These are phyloP conservation scores for Hypoxylon lienhwacheense DNA, from an alignment of 495 filamentous ascomycete species.

Conservation along the genomic window DNA sequence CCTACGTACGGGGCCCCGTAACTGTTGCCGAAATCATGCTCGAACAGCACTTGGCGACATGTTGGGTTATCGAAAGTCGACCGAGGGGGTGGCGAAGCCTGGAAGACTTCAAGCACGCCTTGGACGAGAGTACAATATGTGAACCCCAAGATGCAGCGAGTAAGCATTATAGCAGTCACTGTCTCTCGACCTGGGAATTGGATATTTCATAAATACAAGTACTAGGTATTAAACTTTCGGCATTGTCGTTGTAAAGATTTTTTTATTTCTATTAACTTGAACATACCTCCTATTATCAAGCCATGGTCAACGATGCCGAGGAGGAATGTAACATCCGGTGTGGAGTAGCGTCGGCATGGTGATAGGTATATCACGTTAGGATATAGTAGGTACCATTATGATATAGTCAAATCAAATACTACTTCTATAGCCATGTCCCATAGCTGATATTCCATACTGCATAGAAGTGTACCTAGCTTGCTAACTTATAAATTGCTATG, in stretches of 20 bases:
- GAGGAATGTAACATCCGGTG: constrained; percentile 25
- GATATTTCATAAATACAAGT: too few relatives aligned
- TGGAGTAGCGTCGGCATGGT: constrained; percentile 13
- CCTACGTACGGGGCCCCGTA: constrained; percentile 82
- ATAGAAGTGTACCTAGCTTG: too few relatives aligned
- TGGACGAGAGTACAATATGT: constrained; percentile 11
- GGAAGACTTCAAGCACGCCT: constrained; percentile 30
- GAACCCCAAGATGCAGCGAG: constrained; percentile 6
- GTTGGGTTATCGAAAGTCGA: constrained; percentile 11
- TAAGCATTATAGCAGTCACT: not conserved
- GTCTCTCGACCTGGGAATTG: not conserved
- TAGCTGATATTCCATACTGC: too few relatives aligned
- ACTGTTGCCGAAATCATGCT: constrained; percentile 72
- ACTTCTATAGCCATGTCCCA: not conserved
- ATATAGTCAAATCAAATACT: not conserved
- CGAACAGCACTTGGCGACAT: constrained; percentile 56
- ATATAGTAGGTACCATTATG: not conserved
- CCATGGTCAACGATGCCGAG: not conserved
- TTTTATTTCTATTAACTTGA: not conserved
- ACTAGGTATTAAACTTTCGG: too few relatives aligned
- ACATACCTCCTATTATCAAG: not conserved
- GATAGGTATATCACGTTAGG: too few relatives aligned
- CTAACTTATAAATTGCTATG: too few relatives aligned
- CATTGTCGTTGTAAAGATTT: not conserved
- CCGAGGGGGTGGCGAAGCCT: constrained; percentile 32